Evolutionary conservation across 208 protist genomes (phyloP).

Genomic region (Lotmaria passim): DNA sequence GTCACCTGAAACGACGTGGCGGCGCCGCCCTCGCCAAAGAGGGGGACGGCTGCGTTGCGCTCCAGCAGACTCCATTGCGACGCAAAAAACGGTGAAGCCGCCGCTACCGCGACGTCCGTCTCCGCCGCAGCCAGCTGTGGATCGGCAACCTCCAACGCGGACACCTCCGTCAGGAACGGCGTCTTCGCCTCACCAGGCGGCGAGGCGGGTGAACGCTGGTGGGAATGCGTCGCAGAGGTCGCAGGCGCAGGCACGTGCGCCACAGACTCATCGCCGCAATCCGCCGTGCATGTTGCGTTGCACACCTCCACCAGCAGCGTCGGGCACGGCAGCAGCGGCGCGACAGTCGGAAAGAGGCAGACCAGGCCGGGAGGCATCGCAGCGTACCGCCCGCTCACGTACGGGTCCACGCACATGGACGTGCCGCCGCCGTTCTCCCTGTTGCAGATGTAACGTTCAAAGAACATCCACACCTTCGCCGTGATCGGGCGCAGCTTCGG

Average conservation of each 20-base stretch:
- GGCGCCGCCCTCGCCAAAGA: conserved; percentile 22
- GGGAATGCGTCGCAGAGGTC: background rate
- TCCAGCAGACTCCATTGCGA: conserved; percentile 30
- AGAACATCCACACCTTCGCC: conserved; percentile 82
- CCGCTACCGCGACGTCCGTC: conserved; percentile 4
- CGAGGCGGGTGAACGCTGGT: background rate
- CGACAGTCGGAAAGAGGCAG: conserved; percentile 22
- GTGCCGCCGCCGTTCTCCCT: conserved; percentile 14
- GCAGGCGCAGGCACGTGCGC: background rate
- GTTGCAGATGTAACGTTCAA: conserved; percentile 65
- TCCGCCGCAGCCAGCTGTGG: background rate
- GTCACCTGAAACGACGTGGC: conserved; percentile 4
- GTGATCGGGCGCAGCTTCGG: conserved; percentile 69
- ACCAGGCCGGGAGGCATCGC: conserved; percentile 35
- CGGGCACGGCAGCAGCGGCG: conserved; percentile 20
- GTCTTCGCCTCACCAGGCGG: background rate
- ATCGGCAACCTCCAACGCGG: background rate
- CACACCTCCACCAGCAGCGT: conserved; percentile 30
- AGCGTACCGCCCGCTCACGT: conserved; percentile 25
- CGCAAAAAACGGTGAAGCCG: conserved; percentile 24
- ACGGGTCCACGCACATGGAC: conserved; percentile 39
- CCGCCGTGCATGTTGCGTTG: conserved; percentile 19
- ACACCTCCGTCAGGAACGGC: conserved; percentile 30
- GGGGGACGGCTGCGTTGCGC: conserved; percentile 25
- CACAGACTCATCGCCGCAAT: background rate